Evolutionary conservation across 306 rosid genomes (phyloP), one percentile per base, ranked within the genome.

Genomic region (Spatholobus suberectus): DNA sequence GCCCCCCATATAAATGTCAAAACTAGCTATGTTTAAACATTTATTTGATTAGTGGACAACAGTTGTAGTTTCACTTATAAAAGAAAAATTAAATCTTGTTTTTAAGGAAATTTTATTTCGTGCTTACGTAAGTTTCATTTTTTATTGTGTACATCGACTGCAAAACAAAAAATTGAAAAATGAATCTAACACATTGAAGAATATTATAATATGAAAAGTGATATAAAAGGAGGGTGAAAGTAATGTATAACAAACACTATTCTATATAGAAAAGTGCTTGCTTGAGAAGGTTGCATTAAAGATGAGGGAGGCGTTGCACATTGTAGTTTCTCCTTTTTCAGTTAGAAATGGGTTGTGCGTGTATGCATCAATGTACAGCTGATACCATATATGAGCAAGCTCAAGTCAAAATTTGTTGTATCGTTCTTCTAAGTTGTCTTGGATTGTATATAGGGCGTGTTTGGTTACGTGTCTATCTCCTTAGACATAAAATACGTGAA

Each of bases 331-430:
- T 47, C 43, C 27, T 17, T 46, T n/a, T 43, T 43, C 38, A 24
- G 75, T 44, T 70, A 14, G 59, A 4, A 46, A 47, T 72, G 23
- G 3, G 20, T 58, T 21, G 6, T 70, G 59, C 26, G 34, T 71
- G 17, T 18, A 47, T 15, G 23, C 49, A 24, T 32, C 38, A 63
- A n/a, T 51, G 32, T 73, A 52, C 78, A 51, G 21, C 49, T 52
- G 20, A 10, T 9, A 73, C 78, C 66, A 52, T 10, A 49, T n/a
- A 29, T 47, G 37, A 70, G 2, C 21, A 70, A 70, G 44, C 4
- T 47, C 27, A 72, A 72, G 62, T 72, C 77, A 72, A 71, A 71
- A 26, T 46, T 71, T 26, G 76, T 71, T 70, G 57, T 21, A 20
- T 41, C 37, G 3, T 6, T 21, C 23, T 41, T 70, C 75, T 70